Evolutionary conservation across 352 stramenopile genomes (phyloP).

Genomic region (Phytophthora macrochlamydospora): DNA sequence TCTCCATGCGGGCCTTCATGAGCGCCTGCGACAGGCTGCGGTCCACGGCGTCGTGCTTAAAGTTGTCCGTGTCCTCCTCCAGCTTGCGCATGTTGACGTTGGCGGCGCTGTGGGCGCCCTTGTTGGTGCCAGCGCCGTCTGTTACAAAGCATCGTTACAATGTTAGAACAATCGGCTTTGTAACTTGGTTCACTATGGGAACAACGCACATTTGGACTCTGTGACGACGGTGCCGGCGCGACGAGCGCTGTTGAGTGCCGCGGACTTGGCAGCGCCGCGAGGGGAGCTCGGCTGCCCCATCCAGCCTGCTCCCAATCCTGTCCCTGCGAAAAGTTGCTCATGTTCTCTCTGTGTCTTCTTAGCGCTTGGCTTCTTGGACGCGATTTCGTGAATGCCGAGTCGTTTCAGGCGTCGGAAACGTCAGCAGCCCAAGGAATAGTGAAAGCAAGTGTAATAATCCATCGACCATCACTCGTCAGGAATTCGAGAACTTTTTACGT

Average conservation of each 20-base stretch:
- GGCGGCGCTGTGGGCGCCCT: conserved; percentile 79
- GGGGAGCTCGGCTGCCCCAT: conserved; percentile 73
- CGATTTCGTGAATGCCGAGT: neutral
- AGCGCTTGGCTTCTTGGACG: conserved; percentile 8
- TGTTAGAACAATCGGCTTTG: conserved; percentile 13
- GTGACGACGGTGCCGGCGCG: conserved; percentile 75
- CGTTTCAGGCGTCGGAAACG: neutral
- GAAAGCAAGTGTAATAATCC: conserved; percentile 15
- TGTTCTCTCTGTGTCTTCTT: conserved; percentile 16
- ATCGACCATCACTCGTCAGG: conserved; percentile 40
- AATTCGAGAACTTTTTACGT: conserved; percentile 12
- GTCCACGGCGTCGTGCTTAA: conserved; percentile 89
- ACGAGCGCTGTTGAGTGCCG: conserved; percentile 75
- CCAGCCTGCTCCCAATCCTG: conserved; percentile 80
- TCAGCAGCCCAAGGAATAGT: neutral
- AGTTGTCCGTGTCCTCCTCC: conserved; percentile 90
- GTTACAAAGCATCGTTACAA: neutral
- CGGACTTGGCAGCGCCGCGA: conserved; percentile 65
- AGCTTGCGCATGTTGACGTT: conserved; percentile 91
- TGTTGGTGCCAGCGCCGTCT: conserved; percentile 85
- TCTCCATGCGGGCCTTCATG: conserved; percentile 95
- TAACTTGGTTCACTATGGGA: neutral
- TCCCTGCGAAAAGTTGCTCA: conserved; percentile 71
- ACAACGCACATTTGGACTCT: conserved; percentile 63
- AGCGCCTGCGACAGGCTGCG: conserved; percentile 92